phyloP scores from a whole-genome alignment of 1,139 yeast genomes.

The Nakaseomyces sp. region DNA sequence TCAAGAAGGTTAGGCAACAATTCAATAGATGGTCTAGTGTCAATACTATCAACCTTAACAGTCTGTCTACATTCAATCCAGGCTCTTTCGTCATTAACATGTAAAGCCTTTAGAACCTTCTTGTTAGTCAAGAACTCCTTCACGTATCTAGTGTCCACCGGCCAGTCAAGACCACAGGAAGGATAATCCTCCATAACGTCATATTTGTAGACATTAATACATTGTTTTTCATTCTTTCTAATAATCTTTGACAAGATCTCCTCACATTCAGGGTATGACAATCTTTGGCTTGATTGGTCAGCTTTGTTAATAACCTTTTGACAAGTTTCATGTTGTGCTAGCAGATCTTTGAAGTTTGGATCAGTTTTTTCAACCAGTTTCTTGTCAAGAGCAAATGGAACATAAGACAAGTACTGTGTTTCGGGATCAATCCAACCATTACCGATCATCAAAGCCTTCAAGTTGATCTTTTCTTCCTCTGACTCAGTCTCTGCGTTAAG shows the following conservation, averaged over 20 bases:
- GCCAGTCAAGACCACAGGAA: conserved; percentile 94
- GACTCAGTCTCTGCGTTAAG: conserved; percentile 34
- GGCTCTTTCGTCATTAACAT: conserved; percentile 19
- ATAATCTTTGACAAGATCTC: conserved; percentile 38
- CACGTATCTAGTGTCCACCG: conserved; percentile 55
- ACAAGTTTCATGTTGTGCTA: conserved; percentile 51
- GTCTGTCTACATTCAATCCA: conserved; percentile 74
- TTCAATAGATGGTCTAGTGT: conserved; percentile 53
- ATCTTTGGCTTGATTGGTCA: conserved; percentile 27
- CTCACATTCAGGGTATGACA: conserved; percentile 43
- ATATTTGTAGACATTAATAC: conserved; percentile 79
- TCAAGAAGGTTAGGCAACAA: conserved; percentile 57
- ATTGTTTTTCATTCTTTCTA: conserved; percentile 36
- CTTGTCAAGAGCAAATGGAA: conserved; percentile 59
- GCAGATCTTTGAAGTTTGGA: conserved; percentile 36
- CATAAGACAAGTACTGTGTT: conserved; percentile 70
- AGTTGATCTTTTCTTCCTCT: conserved; percentile 33
- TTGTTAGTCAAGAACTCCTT: conserved; percentile 46
- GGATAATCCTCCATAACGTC: conserved; percentile 67
- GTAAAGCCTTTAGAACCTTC: conserved; percentile 22
- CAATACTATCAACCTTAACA: conserved; percentile 35
- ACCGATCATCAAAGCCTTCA: conserved; percentile 73
- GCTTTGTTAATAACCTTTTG: conserved; percentile 41
- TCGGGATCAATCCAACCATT: conserved; percentile 97
- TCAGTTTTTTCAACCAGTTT: conserved; percentile 43